Percentiles rank a stretch among this genome's conserved stretches.
Evolutionary conservation across 2,329 filamentous ascomycete genomes (phyloP).

Genomic region (Chaetomium globosum): DNA sequence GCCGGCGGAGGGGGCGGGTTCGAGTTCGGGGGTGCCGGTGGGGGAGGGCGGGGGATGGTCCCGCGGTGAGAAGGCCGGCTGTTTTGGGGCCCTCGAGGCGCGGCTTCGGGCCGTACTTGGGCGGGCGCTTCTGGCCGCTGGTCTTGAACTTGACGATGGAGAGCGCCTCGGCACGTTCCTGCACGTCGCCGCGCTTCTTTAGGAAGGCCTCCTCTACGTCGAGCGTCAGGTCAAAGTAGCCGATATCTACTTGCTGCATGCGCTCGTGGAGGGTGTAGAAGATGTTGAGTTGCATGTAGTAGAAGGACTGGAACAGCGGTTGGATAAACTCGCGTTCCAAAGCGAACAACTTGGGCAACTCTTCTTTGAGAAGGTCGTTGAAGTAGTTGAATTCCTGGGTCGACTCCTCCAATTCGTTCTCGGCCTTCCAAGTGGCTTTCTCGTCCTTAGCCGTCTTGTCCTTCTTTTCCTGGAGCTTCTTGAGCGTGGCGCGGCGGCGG

Average conservation of each 20-base stretch:
- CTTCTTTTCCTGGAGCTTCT: constrained; percentile 97
- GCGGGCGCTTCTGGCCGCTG: constrained; percentile 67
- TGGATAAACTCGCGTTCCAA: constrained; percentile 94
- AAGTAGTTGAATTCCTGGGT: constrained; percentile 98
- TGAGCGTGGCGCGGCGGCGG: constrained; percentile 76
- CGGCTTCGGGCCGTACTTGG: constrained; percentile 60
- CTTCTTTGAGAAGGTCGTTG: constrained; percentile 95
- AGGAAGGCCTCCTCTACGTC: constrained; percentile 92
- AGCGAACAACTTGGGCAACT: constrained; percentile 86
- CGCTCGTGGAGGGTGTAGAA: constrained; percentile 98
- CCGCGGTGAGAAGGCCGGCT: constrained; percentile 56
- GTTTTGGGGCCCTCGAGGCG: constrained; percentile 53
- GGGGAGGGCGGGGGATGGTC: constrained; percentile 39
- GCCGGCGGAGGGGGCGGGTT: neutral
- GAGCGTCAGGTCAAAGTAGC: constrained; percentile 90
- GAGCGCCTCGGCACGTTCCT: constrained; percentile 80
- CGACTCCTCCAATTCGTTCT: constrained; percentile 85
- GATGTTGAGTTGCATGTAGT: constrained; percentile 99
- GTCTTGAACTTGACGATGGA: constrained; percentile 90
- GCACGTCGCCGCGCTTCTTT: constrained; percentile 83
- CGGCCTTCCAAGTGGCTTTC: constrained; percentile 94
- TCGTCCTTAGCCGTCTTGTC: constrained; percentile 96
- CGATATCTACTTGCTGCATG: constrained; percentile 97
- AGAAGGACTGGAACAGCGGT: constrained; percentile 97
- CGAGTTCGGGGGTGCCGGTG: constrained; percentile 8